These are phyloP conservation scores for Cyberlindnera mrakii DNA, from an alignment of 805 yeast species.

Conservation along the genomic window DNA sequence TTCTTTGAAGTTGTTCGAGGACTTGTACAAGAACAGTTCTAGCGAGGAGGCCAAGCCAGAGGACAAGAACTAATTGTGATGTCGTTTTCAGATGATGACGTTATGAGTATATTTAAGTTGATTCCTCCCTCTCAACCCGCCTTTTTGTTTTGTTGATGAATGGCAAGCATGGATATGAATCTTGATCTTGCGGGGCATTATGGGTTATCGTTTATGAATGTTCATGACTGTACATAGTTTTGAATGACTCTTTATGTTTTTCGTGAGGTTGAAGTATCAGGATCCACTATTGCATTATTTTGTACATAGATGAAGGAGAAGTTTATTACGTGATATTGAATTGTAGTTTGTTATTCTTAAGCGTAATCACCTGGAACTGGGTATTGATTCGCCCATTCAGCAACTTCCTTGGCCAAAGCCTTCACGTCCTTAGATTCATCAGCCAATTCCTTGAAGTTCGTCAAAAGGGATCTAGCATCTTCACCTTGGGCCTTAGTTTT, in stretches of 20 bases:
- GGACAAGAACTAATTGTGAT: conserved; percentile 10
- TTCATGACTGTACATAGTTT: no score
- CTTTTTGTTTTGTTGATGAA: no score
- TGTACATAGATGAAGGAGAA: conserved; percentile 2
- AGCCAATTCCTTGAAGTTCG: conserved; percentile 67
- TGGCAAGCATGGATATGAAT: no score
- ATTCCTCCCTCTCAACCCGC: no score
- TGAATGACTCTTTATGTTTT: no score
- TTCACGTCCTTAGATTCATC: conserved; percentile 56
- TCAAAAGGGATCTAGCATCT: conserved; percentile 52
- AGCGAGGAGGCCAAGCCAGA: conserved; percentile 22
- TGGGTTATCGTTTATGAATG: no score
- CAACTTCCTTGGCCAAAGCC: conserved; percentile 57
- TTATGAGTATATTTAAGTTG: neutral
- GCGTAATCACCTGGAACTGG: conserved; percentile 82
- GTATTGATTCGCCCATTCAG: conserved; percentile 63
- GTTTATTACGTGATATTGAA: neutral
- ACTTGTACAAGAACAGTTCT: conserved; percentile 24
- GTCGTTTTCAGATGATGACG: neutral
- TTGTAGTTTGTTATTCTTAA: neutral
- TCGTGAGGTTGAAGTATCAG: no score
- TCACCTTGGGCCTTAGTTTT: conserved; percentile 54
- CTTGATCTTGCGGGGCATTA: no score
- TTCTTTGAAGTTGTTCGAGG: conserved; percentile 73
- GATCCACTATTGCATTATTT: neutral